Base-by-base conservation (phyloP, 192 early-diverging fungal species). In the Podila horticola region DNA sequence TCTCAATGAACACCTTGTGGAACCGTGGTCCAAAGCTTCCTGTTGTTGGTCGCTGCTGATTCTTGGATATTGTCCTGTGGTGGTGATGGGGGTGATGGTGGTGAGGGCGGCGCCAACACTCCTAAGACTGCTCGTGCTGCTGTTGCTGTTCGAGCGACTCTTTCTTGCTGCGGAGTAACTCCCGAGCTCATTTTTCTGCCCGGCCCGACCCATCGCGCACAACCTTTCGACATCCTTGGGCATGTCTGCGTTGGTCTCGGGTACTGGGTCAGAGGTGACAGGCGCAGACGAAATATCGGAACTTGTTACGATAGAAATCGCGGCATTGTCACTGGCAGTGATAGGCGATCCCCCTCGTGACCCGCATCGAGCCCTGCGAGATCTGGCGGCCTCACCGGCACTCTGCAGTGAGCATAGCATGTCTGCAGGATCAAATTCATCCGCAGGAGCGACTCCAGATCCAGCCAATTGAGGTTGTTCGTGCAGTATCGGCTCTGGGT, bases 311-410 rank as follows among this genome's bases (percentile, higher is more conserved):
- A 55, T 11, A 55, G 52, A 55, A 7, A 22, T 55, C n/a, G 22
- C 20, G 24, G 0, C 33, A 34, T 5, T 3, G 20, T 4, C 28
- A 65, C 13, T 34, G 5, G 22, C 58, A 29, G 10, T 63, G 12
- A 20, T 63, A 10, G 62, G 33, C 10, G 34, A n/a, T n/a, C 10
- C 62, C 6, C 29, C 20, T 9, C 33, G 28, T 6, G 62, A 65
- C 26, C 10, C 34, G 13, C 36, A 48, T 17, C 34, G n/a, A 4
- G 5, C 24, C 20, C 52, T 20, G 12, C 77, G 70, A 0, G 71
- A 81, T 26, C 61, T 62, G 3, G 77, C 77, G 8, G 66, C 66
- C 24, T 81, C 77, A 30, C 30, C 77, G 4, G 66, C 77, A 26
- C 57, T 81, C 13, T 41, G 72, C 61, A 79, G 50, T 11, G 70